Conservation (phyloP, 1,284 basidiomycete genomes). For the Trichosporon ovoides region DNA sequence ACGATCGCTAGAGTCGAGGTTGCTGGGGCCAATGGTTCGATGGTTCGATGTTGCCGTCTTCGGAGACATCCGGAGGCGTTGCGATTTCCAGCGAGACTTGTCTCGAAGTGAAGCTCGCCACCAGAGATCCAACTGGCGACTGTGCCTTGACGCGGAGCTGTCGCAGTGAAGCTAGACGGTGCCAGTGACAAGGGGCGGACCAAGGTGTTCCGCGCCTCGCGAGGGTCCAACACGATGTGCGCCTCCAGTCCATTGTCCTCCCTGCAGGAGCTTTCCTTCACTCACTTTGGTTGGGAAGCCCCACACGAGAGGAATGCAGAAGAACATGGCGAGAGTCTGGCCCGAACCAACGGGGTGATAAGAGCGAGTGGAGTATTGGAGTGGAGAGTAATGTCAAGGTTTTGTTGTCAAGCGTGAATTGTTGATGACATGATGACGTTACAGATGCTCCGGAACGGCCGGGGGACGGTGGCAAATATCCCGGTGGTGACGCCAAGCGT, state of each 20-base stretch:
- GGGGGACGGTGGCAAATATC: too few relatives aligned
- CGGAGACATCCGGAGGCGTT: too few relatives aligned
- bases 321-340: not conserved
- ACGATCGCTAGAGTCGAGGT: too few relatives aligned
- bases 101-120: not conserved
- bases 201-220: not conserved
- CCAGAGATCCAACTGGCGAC: not conserved
- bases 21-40: too few relatives aligned
- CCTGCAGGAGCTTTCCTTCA: not conserved
- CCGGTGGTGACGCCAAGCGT: not conserved
- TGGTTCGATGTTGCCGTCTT: too few relatives aligned
- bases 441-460: not conserved
- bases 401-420: slow-evolving; percentile 6
- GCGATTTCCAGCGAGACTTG: too few relatives aligned
- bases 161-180: not conserved
- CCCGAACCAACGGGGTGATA: not conserved
- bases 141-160: not conserved
- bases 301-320: slow-evolving; percentile 3
- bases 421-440: slow-evolving; percentile 1
- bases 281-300: slow-evolving; percentile 3
- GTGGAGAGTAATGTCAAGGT: slow-evolving; percentile 1
- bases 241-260: slow-evolving; percentile 1
- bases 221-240: not conserved
- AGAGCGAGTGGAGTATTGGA: not conserved
- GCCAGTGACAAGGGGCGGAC: not conserved